Base-by-base conservation (phyloP, 108 stramenopile genomes). In the Nitzschia sp. region DNA sequence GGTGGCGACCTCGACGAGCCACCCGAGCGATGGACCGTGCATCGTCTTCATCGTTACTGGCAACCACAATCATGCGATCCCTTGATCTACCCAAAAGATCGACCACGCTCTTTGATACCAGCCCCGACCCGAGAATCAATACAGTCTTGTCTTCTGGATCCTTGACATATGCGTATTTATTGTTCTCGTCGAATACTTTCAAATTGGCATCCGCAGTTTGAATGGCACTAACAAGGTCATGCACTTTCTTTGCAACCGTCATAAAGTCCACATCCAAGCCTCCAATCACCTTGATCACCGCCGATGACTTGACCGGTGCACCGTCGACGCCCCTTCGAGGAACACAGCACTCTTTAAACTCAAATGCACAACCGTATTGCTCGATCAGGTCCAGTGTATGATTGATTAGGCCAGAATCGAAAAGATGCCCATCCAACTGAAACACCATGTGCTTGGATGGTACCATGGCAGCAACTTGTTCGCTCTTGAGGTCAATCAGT, bases 381-480 rank as follows among this genome's bases (percentile, higher is more conserved):
- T 94, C 93, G 48, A 94, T 69, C 13, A 83, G 77, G 71, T 94
- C 90, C 18, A 94, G 74, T 2, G 93, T 62, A 49, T 82, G 79
- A 76, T 96, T 96, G 74, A 96, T 92, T 19, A 94, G 68, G 33
- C 90, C 90, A 29, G 85, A 82, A 73, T 96, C 95, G 75, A 96
- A 96, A 55, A 77, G 35, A 49, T 77, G 76, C 21, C 76, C 76
- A 17, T 71, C 57, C 18, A 77, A 76, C 42, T 33, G 36, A 5
- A 77, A 19, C 13, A 66, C 30, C 21, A 70, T 77, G 15, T 60
- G 31, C 11, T 62, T 64, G 11, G 54, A 27, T 4, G 19, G 28
- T 49, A 25, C n/a, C 19, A 24, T 46, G 3, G 61, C 33, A 4
- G 49, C 25, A 17, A 4, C 15, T 63, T 72, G 71, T 23, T 51